Conservation (phyloP, 75 land plant genomes). For the Ceratopteris richardii region DNA sequence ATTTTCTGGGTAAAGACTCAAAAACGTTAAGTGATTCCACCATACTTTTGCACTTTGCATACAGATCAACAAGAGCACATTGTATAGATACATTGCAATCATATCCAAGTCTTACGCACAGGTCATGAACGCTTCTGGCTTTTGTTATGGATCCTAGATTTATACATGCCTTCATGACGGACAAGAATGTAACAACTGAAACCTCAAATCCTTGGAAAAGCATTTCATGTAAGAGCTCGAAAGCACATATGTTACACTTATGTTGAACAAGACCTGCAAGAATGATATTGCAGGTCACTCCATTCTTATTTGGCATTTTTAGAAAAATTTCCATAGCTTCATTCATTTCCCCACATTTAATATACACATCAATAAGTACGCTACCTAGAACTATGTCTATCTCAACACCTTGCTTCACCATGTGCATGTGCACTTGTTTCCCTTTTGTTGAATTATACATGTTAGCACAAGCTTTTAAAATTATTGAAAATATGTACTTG, state of each 20-base stretch:
- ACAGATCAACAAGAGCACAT: conserved; percentile 16
- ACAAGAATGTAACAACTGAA: neutral
- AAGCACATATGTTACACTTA: conserved; percentile 17
- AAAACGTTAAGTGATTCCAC: conserved; percentile 7
- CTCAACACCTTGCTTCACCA: conserved; percentile 18
- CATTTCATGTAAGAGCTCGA: conserved; percentile 12
- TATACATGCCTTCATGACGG: conserved; percentile 4
- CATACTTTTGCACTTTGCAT: conserved; percentile 12
- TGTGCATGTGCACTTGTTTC: neutral
- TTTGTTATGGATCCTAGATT: neutral
- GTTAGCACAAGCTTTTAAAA: conserved; percentile 18
- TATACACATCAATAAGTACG: conserved; percentile 62
- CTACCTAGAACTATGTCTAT: conserved; percentile 41
- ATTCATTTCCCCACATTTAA: conserved; percentile 56
- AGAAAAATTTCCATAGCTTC: conserved; percentile 35
- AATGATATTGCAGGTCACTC: conserved; percentile 62
- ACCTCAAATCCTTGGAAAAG: conserved; percentile 10
- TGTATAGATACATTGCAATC: conserved; percentile 7
- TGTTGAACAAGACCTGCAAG: conserved; percentile 51
- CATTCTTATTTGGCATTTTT: conserved; percentile 43
- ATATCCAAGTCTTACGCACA: conserved; percentile 1
- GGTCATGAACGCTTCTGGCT: conserved; percentile 12
- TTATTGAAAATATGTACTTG: conserved; percentile 22
- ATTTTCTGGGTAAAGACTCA: conserved; percentile 2
- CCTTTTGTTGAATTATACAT: neutral